A percentile compares a stretch with the other conserved stretches of the same genome.
Conservation (phyloP, 1,284 basidiomycete species). For the Schizopora paradoxa region DNA sequence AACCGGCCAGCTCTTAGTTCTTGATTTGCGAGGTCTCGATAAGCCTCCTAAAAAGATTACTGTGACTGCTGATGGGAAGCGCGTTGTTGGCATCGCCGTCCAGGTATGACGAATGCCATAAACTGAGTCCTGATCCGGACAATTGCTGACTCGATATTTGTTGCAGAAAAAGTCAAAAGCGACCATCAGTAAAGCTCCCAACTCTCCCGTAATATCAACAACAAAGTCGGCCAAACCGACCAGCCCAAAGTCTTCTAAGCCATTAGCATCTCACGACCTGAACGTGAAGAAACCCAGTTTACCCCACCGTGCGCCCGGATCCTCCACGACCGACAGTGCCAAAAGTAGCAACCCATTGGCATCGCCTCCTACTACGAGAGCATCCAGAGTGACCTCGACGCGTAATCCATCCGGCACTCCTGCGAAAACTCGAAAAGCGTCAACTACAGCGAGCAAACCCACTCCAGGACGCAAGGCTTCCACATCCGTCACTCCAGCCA, state of each 20-base stretch:
- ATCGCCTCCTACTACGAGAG: background rate
- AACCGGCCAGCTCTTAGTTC: slow-evolving; percentile 51
- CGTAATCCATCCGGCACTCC: background rate
- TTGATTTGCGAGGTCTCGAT: slow-evolving; percentile 60
- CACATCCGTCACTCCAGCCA: too few species aligned
- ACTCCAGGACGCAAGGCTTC: too few species aligned
- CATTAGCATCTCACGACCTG: slow-evolving; percentile 1
- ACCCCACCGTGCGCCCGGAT: too few species aligned
- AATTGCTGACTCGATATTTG: too few species aligned
- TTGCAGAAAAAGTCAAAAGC: too few species aligned
- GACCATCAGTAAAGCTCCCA: too few species aligned
- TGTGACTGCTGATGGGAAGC: slow-evolving; percentile 41
- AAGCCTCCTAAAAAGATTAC: slow-evolving; percentile 49
- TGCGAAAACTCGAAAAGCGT: too few species aligned
- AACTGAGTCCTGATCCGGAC: too few species aligned
- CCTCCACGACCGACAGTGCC: too few species aligned
- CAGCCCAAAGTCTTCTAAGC: background rate
- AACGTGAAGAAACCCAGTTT: slow-evolving; percentile 2
- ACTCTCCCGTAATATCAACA: background rate
- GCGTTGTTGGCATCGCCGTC: slow-evolving; percentile 47
- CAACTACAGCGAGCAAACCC: too few species aligned
- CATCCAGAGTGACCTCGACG: background rate
- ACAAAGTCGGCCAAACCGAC: background rate
- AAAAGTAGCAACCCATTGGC: slow-evolving; percentile 1
- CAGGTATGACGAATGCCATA: slow-evolving; percentile 43